These are phyloP conservation scores for Mallotus nudiflorus DNA, from an alignment of 345 rosid genomes.

Conservation along the genomic window DNA sequence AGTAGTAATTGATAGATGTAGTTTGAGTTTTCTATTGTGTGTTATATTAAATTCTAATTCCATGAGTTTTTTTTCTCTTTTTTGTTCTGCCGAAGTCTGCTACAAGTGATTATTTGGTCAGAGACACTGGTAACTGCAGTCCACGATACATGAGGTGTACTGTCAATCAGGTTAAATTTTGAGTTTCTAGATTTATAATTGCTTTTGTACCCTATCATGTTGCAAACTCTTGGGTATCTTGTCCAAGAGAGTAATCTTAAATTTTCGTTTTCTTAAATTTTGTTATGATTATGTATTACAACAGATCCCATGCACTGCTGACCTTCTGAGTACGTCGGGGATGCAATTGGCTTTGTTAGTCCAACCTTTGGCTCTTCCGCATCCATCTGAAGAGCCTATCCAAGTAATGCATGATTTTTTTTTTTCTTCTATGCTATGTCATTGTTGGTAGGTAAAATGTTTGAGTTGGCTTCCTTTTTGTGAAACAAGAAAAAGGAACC, in stretches of 20 bases:
- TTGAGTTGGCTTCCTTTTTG: background rate
- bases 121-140: constrained; percentile 29
- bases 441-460: background rate
- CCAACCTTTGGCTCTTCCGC: constrained; percentile 25
- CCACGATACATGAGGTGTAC: constrained; percentile 30
- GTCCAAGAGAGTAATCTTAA: background rate
- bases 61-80: background rate
- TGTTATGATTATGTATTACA: background rate
- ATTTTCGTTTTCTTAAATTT: background rate
- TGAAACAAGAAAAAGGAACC: background rate
- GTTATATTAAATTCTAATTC: background rate
- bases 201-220: background rate
- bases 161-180: constrained; percentile 22
- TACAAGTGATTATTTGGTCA: constrained; percentile 15
- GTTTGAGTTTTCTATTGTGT: background rate
- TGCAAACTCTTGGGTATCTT: background rate
- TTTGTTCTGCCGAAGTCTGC: constrained; percentile 23
- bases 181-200: background rate
- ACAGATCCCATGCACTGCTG: constrained; percentile 26
- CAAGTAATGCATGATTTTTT: constrained; percentile 5
- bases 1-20: background rate
- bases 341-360: constrained; percentile 23
- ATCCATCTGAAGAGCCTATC: constrained; percentile 31
- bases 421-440: background rate
- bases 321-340: constrained; percentile 18